phyloP scores from a whole-genome alignment of 257 asterid genomes.

The Rubia yunnanensis region DNA sequence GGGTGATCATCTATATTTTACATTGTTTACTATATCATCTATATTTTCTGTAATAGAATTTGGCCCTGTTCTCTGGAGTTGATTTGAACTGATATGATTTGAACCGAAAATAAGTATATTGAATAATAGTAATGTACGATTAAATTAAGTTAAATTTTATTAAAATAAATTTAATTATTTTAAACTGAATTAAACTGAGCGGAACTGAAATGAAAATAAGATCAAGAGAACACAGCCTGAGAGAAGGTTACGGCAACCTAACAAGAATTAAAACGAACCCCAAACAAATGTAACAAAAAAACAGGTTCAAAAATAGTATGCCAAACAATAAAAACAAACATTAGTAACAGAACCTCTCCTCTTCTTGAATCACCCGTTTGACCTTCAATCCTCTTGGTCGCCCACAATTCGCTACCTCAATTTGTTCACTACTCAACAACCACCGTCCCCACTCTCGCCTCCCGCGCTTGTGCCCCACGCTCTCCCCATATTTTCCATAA shows the following conservation, averaged over 20 bases:
- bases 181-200: neutral
- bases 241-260: constrained; percentile 13
- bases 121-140: too few species aligned
- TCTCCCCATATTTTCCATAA: neutral
- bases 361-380: constrained; percentile 53
- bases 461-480: constrained; percentile 10
- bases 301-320: constrained; percentile 17
- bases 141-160: too few species aligned
- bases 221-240: too few species aligned
- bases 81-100: too few species aligned
- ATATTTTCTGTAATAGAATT: too few species aligned
- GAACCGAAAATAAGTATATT: too few species aligned
- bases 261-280: constrained; percentile 10
- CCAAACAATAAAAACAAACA: constrained; percentile 36
- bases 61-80: too few species aligned
- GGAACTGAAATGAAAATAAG: neutral
- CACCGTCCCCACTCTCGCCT: constrained; percentile 19
- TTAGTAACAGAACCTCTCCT: constrained; percentile 32
- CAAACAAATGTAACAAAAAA: neutral
- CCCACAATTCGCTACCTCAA: constrained; percentile 33
- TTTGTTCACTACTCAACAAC: constrained; percentile 13
- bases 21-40: too few species aligned
- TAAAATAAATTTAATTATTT: too few species aligned
- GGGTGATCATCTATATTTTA: too few species aligned
- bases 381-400: constrained; percentile 30